Conservation (phyloP, 495 filamentous ascomycete species). For the Neurospora tetrasperma region DNA sequence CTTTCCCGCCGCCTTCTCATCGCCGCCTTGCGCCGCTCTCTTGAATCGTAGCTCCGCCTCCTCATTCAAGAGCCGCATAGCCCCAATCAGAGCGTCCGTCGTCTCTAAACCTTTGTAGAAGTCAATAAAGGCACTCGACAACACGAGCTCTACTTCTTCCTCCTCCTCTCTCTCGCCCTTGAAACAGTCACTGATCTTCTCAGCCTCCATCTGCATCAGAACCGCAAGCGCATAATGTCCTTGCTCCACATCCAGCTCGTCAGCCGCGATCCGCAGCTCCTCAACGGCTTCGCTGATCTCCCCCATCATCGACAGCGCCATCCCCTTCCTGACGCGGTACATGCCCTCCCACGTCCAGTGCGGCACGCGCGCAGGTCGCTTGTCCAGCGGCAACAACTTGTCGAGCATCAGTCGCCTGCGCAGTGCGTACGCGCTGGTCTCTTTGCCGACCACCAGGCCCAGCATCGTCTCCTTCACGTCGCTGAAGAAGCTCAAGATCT, state of each 20-base stretch:
- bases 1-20: neutral
- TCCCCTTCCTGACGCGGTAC: conserved; percentile 18
- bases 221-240: conserved; percentile 17
- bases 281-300: conserved; percentile 11
- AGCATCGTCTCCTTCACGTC: neutral
- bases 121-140: neutral
- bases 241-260: conserved; percentile 20
- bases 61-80: neutral
- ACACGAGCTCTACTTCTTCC: neutral
- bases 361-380: conserved; percentile 3
- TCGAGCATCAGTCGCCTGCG: neutral
- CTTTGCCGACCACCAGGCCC: neutral
- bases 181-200: conserved; percentile 13
- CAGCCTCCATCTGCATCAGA: conserved; percentile 12
- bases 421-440: neutral
- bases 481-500: neutral
- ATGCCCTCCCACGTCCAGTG: conserved; percentile 23
- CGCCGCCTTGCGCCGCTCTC: neutral
- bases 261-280: conserved; percentile 12
- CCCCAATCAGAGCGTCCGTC: neutral
- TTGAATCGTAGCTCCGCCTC: neutral
- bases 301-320: conserved; percentile 11
- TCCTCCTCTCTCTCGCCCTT: neutral
- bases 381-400: neutral
- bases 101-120: neutral